Base-by-base conservation (phyloP, 192 early-diverging fungal genomes). In the Allomyces macrogynus region DNA sequence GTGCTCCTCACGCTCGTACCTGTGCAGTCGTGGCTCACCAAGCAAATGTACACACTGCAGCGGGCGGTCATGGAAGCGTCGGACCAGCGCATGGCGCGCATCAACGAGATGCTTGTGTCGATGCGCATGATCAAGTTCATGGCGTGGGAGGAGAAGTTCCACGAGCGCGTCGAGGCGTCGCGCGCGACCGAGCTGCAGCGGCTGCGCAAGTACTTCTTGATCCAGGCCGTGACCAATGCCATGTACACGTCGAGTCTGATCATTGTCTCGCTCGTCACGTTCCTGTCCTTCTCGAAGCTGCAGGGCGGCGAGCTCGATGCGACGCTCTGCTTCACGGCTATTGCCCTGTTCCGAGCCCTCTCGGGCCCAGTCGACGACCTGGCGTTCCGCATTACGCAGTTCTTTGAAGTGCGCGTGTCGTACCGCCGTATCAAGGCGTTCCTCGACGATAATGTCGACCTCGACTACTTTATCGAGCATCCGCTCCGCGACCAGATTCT, bases 111-210 rank as follows among this genome's bases (percentile, higher is more conserved):
- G 66, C 75, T 94, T 61, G 78, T 89, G 73, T 92, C 90, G 44
- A 95, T 98, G 54, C 81, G 90, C 23, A 88, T 95, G 24, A 84
- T 98, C 65, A 98, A 98, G 71, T 83, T 96, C 65, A 90, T 90
- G 75, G 87, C 85, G 26, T 92, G 89, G 89, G 85, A 90, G 72
- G 65, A 76, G 54, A 75, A 80, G 62, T 91, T 97, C 67, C 69
- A 84, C 57, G 75, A 79, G 25, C 79, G 82, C 49, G 78, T 95
- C 16, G 74, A 79, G 5, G 76, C 71, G 16, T 78, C 82, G 24
- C 80, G 87, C 40, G 75, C 81, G n/a, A 72, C 71, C n/a, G 87
- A 90, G 73, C 70, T 89, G 22, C 71, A 67, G 54, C 73, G 74
- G 24, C 73, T 86, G 64, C 73, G 76, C 60, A 68, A 71, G 24